Evolutionary conservation across 768 basidiomycete genomes (phyloP), one percentile per base, ranked within the genome.

Genomic region (Boletus fagicola): DNA sequence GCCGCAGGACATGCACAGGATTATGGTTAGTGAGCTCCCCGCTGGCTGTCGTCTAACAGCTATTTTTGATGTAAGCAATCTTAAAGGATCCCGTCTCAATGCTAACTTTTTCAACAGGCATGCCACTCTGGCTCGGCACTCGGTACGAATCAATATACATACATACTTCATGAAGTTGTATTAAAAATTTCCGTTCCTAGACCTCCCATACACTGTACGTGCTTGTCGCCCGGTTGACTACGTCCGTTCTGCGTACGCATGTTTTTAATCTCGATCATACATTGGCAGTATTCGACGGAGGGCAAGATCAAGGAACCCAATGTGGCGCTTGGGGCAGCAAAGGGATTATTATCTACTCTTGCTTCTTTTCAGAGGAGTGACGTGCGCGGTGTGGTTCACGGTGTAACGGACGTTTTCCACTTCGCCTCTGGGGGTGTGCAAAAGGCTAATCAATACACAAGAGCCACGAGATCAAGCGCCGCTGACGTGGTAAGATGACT

Each of bases 221-320:
- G 26, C 38, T 54, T 20, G 28, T 53, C 26, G 16, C 49, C 44
- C 18, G 45, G 24, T 30, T 49, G 42, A 18, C 20, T 16, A 4
- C 12, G 11, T 10, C 9, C 16, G 30, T 33, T 49, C 30, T 28
- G 15, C 5, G 54, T 30, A 8, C 20, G 43, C 39, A 35, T 36
- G 4, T 20, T 13, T 53, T 43, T 54, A 28, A 53, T 22, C 49
- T 15, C 55, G 38, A 51, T 51, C 46, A 13, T 20, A 35, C 59
- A 2, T 26, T 50, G 49, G 12, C 38, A 90, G 85, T 98, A 98
- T 74, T 93, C 93, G 22, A 96, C 94, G 8, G 93, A 98, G 75
- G 94, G 94, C 49, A 94, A 92, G 68, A 75, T 98, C 69, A 97
- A 98, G 72, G 94, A 97, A 69, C 94, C 95, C 35, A 95, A 97